phyloP scores from a whole-genome alignment of 768 basidiomycete genomes.

The Tulasnella calospora region DNA sequence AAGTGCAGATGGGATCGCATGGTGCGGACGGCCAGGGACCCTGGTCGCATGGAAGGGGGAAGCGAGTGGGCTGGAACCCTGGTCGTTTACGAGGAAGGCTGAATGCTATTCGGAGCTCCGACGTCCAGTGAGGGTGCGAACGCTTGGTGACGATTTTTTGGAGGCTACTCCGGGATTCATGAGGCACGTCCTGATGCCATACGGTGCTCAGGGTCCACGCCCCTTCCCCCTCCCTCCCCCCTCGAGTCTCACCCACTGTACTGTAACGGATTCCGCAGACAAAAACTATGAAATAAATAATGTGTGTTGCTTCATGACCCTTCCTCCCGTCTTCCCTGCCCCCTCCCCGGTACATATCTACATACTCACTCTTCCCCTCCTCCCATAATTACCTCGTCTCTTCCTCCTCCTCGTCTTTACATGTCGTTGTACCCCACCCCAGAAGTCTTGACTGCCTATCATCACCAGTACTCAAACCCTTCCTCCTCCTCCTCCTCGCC shows the following conservation, averaged over 20 bases:
- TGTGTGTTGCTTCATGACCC: background rate
- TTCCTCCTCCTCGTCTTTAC: background rate
- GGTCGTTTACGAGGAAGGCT: background rate
- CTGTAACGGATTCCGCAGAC: background rate
- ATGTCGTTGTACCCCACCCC: constrained; percentile 9
- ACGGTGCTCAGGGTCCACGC: constrained; percentile 7
- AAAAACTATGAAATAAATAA: background rate
- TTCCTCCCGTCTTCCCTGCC: background rate
- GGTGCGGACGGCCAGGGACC: background rate
- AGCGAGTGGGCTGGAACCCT: background rate
- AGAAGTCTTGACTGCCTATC: constrained; percentile 4
- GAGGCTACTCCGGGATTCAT: background rate
- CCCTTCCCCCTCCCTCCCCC: background rate
- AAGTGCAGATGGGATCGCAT: background rate
- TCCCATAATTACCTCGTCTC: background rate
- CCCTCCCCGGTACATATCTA: background rate
- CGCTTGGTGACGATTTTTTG: background rate
- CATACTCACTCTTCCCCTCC: background rate
- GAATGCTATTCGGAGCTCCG: constrained; percentile 6
- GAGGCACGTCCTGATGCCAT: constrained; percentile 3
- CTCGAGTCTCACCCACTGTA: background rate
- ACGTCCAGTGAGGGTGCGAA: background rate
- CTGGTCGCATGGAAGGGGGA: background rate
- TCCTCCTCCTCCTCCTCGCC: background rate
- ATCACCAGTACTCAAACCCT: background rate